Conservation (phyloP, 2,329 filamentous ascomycete genomes). For the Cryphonectria naterciae region DNA sequence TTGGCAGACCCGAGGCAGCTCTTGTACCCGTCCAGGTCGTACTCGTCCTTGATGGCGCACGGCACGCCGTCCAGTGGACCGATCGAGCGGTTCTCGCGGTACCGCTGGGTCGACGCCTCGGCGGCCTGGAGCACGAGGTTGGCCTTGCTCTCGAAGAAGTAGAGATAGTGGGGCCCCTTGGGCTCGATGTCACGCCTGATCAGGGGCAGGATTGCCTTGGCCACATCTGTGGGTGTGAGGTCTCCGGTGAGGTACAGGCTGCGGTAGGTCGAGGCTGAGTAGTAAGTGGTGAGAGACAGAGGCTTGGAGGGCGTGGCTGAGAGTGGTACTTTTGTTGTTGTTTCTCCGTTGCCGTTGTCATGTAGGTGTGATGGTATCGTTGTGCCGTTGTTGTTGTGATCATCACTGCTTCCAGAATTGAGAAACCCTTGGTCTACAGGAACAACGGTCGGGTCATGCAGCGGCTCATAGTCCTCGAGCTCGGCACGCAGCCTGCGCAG, state of each 20-base stretch:
- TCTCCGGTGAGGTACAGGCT: conserved; percentile 49
- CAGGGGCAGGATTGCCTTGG: conserved; percentile 48
- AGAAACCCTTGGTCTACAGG: conserved; percentile 44
- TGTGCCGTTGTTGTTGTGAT: conserved; percentile 42
- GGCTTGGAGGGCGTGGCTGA: conserved; percentile 37
- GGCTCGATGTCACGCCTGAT: conserved; percentile 45
- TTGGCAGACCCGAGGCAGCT: conserved; percentile 66
- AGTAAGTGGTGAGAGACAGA: conserved; percentile 42
- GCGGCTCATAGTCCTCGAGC: conserved; percentile 55
- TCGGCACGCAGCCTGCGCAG: conserved; percentile 57
- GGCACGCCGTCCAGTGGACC: conserved; percentile 74
- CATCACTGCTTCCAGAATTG: conserved; percentile 50
- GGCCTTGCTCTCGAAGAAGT: conserved; percentile 50
- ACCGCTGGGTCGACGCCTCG: conserved; percentile 49
- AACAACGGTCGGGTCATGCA: conserved; percentile 52
- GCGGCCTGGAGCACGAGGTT: conserved; percentile 49
- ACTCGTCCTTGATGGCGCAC: conserved; percentile 76
- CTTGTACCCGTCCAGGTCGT: conserved; percentile 74
- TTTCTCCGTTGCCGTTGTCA: conserved; percentile 2
- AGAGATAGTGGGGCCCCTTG: conserved; percentile 46
- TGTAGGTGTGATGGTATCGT: conserved; percentile 56
- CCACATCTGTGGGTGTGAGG: conserved; percentile 52
- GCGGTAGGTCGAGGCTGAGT: conserved; percentile 51
- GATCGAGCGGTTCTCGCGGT: conserved; percentile 59
- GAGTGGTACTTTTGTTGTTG: conserved; percentile 5